Conservation (phyloP, 169 alveolate genomes). For the Plasmodium gonderi region DNA sequence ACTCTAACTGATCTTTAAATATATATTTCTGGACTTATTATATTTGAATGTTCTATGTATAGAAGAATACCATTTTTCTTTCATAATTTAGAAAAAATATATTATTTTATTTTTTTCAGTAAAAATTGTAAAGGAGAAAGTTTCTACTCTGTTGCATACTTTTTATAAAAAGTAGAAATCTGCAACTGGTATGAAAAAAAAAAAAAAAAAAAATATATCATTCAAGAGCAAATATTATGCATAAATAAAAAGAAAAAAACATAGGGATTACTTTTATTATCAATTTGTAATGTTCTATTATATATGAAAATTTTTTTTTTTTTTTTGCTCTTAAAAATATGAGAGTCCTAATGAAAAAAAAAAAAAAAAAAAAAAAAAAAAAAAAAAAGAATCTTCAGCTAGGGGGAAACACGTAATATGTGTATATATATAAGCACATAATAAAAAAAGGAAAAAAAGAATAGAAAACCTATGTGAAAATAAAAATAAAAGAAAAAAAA, state of each 20-base stretch:
- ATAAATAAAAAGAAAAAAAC: background rate
- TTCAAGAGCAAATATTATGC: no score
- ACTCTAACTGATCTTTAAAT: background rate
- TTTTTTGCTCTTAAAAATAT: background rate
- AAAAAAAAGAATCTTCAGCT: background rate
- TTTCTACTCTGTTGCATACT: background rate
- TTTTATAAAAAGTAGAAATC: background rate
- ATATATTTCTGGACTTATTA: background rate
- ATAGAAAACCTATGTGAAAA: background rate
- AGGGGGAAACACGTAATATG: no score
- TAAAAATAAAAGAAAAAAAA: background rate
- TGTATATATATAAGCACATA: no score
- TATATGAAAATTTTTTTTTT: no score
- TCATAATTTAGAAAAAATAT: background rate
- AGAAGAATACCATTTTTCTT: background rate
- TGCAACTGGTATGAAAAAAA: background rate
- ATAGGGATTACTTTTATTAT: background rate
- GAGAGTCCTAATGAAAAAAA: background rate
- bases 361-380: background rate
- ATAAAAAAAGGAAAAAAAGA: background rate
- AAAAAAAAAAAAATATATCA: no score
- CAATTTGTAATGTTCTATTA: background rate
- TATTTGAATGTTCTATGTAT: background rate
- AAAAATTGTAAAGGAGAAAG: background rate
- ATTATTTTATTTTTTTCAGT: slow-evolving; percentile 2